phyloP scores from a whole-genome alignment of 768 basidiomycete genomes.

The Tylopilus sp. region DNA sequence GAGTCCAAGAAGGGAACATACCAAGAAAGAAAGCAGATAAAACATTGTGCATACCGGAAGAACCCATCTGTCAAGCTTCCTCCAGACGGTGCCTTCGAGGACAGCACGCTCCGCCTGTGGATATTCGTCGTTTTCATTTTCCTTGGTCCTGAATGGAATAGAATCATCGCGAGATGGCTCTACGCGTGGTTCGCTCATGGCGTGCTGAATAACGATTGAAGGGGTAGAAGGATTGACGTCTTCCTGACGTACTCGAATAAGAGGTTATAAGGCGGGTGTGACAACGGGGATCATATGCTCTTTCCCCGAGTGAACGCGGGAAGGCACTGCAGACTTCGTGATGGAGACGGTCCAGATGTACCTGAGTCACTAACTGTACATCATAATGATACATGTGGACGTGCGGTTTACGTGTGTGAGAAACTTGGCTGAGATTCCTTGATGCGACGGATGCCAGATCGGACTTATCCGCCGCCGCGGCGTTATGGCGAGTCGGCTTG shows the following conservation, averaged over 20 bases:
- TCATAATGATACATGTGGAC: too few relatives aligned
- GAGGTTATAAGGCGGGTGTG: neutral
- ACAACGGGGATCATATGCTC: too few relatives aligned
- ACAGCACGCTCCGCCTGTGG: conserved; percentile 9
- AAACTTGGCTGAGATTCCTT: too few relatives aligned
- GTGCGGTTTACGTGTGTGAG: too few relatives aligned
- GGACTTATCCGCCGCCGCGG: too few relatives aligned
- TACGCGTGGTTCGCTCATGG: conserved; percentile 8
- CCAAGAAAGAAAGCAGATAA: conserved; percentile 52
- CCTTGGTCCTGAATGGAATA: conserved; percentile 2
- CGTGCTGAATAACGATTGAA: neutral
- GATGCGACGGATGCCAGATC: too few relatives aligned
- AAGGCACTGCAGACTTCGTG: too few relatives aligned
- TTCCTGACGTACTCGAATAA: neutral
- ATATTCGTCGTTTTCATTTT: conserved; percentile 8
- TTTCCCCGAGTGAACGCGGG: too few relatives aligned
- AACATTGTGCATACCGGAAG: conserved; percentile 48
- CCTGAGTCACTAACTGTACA: too few relatives aligned
- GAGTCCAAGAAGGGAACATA: conserved; percentile 25
- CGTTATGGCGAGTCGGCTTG: too few relatives aligned
- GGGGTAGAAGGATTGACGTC: neutral
- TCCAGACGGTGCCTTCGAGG: conserved; percentile 43
- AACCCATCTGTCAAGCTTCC: conserved; percentile 47
- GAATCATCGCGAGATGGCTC: neutral
- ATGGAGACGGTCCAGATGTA: too few relatives aligned